A percentile compares a stretch with the other conserved stretches of the same genome.
Conservation (phyloP, 768 basidiomycete genomes). For the Suillus fuscotomentosus region DNA sequence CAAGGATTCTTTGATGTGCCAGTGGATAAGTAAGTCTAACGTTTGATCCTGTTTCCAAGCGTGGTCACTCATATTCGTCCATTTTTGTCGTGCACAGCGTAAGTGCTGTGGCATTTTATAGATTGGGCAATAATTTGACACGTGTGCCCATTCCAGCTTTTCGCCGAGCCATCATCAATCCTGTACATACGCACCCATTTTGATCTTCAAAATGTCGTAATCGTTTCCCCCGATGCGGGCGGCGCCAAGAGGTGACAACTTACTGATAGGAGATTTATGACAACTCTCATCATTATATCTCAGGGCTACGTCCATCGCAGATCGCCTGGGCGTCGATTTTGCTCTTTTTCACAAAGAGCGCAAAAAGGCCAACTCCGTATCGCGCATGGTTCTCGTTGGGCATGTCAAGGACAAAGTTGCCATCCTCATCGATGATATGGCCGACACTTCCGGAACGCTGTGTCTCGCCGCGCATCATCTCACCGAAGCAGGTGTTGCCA, state of each 20-base stretch:
- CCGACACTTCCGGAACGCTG: conserved; percentile 94
- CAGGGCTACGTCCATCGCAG: conserved; percentile 97
- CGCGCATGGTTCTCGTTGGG: conserved; percentile 94
- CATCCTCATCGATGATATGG: conserved; percentile 98
- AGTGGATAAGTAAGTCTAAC: conserved; percentile 88
- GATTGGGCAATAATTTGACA: conserved; percentile 19
- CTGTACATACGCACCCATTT: conserved; percentile 94
- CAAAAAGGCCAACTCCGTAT: conserved; percentile 93
- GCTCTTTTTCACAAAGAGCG: conserved; percentile 99
- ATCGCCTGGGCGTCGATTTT: conserved; percentile 94
- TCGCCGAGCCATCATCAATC: conserved; percentile 93
- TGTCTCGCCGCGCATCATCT: conserved; percentile 89
- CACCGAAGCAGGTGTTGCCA: conserved; percentile 81
- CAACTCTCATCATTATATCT: conserved; percentile 15
- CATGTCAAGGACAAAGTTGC: conserved; percentile 90
- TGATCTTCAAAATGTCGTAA: conserved; percentile 80
- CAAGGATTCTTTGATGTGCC: conserved; percentile 99
- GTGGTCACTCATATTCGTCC: conserved; percentile 14
- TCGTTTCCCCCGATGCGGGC: conserved; percentile 97
- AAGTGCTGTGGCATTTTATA: conserved; percentile 32
- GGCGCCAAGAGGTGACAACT: conserved; percentile 86
- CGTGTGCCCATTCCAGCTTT: conserved; percentile 54
- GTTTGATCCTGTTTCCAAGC: not conserved
- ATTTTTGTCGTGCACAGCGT: conserved; percentile 38
- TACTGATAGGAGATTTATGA: not conserved